phyloP scores from a whole-genome alignment of 2,329 filamentous ascomycete genomes.

The Ophiostoma fasciatum region DNA sequence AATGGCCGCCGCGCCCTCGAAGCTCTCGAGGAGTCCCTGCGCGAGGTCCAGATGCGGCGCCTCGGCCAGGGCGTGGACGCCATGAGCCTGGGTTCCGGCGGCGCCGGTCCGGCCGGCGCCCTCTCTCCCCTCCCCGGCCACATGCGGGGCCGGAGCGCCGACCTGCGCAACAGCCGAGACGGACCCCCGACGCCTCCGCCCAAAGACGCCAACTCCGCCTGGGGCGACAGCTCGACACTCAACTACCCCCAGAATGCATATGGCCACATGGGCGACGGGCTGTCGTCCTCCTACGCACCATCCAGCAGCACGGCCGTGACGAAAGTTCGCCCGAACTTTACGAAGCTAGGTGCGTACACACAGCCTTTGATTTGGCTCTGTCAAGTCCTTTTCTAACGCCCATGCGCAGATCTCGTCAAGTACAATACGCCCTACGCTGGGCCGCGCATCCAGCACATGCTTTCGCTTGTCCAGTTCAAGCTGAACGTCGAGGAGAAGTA shows the following conservation, averaged over 20 bases:
- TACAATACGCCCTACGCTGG: constrained; percentile 93
- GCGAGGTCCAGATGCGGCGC: constrained; percentile 72
- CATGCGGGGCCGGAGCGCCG: constrained; percentile 29
- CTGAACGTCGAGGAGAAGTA: constrained; percentile 98
- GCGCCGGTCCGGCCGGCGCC: constrained; percentile 16
- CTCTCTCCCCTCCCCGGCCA: too few species aligned
- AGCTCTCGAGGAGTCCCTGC: constrained; percentile 48
- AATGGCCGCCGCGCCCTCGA: constrained; percentile 76
- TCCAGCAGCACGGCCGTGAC: constrained; percentile 29
- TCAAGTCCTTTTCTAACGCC: not conserved
- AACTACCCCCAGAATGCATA: too few species aligned
- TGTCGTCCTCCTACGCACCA: not conserved
- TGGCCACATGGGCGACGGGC: too few species aligned
- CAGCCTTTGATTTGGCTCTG: too few species aligned
- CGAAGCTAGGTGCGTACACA: constrained; percentile 65
- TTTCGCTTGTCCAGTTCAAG: constrained; percentile 97
- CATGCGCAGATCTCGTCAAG: constrained; percentile 73
- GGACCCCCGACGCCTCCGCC: constrained; percentile 53
- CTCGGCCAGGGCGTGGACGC: constrained; percentile 52
- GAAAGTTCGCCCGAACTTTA: constrained; percentile 76
- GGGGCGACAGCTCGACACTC: constrained; percentile 34
- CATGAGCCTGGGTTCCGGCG: constrained; percentile 40
- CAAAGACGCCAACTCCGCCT: constrained; percentile 44
- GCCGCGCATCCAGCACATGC: constrained; percentile 95
- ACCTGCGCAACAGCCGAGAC: constrained; percentile 27